Conservation (phyloP, 139 green algal species). For the Chlamydomonas incerta region DNA sequence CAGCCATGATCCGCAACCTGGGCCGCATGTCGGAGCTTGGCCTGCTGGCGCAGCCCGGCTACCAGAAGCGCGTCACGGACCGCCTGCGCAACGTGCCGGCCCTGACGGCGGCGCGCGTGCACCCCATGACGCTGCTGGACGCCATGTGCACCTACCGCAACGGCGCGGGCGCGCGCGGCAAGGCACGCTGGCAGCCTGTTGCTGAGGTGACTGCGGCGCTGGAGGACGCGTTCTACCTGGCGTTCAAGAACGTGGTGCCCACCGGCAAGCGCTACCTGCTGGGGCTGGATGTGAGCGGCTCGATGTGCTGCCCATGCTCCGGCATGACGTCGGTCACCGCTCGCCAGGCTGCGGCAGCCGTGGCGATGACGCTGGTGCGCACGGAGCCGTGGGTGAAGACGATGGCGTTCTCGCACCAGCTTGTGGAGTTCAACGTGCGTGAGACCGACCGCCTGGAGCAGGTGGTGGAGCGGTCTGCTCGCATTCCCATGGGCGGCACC, state of each 20-base stretch:
- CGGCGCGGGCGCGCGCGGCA: neutral
- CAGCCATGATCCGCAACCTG: conserved; percentile 36
- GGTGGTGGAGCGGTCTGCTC: neutral
- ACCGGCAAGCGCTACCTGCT: conserved; percentile 45
- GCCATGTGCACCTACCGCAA: conserved; percentile 29
- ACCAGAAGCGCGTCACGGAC: neutral
- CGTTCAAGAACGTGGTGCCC: conserved; percentile 46
- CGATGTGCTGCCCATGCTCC: conserved; percentile 28
- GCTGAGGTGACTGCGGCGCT: neutral
- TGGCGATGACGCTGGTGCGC: conserved; percentile 39
- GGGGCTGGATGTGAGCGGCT: conserved; percentile 44
- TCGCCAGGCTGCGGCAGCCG: conserved; percentile 30
- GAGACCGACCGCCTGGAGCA: conserved; percentile 4
- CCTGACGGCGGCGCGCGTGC: conserved; percentile 8
- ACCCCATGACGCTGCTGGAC: conserved; percentile 41
- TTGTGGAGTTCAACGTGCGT: neutral
- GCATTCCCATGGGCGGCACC: conserved; percentile 43
- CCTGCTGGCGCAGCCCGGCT: neutral
- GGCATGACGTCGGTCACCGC: conserved; percentile 22
- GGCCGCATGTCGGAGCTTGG: conserved; percentile 26
- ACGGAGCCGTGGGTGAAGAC: conserved; percentile 27
- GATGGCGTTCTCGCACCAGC: conserved; percentile 41
- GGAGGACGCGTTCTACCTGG: conserved; percentile 46
- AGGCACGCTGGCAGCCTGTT: neutral
- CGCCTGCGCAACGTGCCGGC: conserved; percentile 1